These are phyloP conservation scores for Chlamydomonas sp. DNA, from an alignment of 139 green algal species.

Conservation along the genomic window DNA sequence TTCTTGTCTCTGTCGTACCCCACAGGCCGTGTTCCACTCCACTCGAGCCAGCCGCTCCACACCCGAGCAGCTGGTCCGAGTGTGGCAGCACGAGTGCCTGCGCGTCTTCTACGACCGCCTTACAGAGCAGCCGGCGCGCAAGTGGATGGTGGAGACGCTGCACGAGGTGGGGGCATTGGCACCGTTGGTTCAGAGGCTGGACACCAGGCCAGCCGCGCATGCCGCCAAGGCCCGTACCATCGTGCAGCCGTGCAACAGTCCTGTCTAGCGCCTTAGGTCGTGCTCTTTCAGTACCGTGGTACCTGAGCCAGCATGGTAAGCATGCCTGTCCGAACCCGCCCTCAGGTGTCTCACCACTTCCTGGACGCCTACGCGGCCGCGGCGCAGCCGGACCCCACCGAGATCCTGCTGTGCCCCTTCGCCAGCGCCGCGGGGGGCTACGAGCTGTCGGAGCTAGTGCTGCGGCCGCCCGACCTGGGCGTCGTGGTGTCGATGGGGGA, in stretches of 20 bases:
- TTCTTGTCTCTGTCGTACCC: neutral
- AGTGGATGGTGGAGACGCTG: slow-evolving; percentile 51
- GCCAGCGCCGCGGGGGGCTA: slow-evolving; percentile 31
- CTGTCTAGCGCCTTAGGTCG: neutral
- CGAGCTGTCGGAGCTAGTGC: slow-evolving; percentile 46
- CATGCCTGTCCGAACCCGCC: too few species aligned
- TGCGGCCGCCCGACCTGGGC: neutral
- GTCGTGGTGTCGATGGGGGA: neutral
- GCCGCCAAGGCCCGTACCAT: neutral
- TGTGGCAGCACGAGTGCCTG: slow-evolving; percentile 75
- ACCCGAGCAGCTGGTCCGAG: slow-evolving; percentile 44
- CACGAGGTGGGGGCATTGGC: neutral
- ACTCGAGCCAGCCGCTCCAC: slow-evolving; percentile 39
- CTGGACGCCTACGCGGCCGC: neutral
- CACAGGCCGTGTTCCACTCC: slow-evolving; percentile 53
- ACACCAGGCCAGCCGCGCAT: neutral
- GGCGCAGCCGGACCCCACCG: slow-evolving; percentile 5
- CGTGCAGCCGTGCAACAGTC: neutral
- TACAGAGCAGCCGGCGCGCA: slow-evolving; percentile 21
- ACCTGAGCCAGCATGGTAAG: too few species aligned
- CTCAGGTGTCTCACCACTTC: slow-evolving; percentile 23
- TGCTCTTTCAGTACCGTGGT: neutral
- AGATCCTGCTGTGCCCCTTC: slow-evolving; percentile 52
- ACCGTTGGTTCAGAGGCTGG: neutral
- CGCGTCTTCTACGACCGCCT: slow-evolving; percentile 79